A percentile compares a stretch with the other conserved stretches of the same genome.
Evolutionary conservation across 805 yeast genomes (phyloP).

Genomic region (Monosporozyma siamensis): DNA sequence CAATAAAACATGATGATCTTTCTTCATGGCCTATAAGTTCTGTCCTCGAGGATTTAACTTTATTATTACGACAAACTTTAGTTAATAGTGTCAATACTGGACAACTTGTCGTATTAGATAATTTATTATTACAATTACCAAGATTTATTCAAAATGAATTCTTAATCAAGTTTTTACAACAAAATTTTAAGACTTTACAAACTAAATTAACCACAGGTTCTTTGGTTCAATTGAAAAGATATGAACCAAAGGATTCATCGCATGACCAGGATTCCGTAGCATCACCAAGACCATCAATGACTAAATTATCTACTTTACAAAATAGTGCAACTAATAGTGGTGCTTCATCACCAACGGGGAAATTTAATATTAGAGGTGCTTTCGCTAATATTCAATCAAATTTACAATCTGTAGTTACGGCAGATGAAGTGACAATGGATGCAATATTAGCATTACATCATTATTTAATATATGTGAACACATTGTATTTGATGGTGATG

Average conservation of each 20-base stretch:
- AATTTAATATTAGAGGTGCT: conserved; percentile 28
- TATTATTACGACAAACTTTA: conserved; percentile 60
- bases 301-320: conserved; percentile 12
- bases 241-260: conserved; percentile 12
- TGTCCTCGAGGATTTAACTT: conserved; percentile 73
- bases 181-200: conserved; percentile 21
- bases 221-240: conserved; percentile 16
- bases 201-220: conserved; percentile 15
- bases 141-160: conserved; percentile 27
- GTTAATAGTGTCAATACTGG: conserved; percentile 66
- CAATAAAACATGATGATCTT: conserved; percentile 16
- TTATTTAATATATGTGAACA: conserved; percentile 62
- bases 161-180: conserved; percentile 24
- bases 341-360: conserved; percentile 6
- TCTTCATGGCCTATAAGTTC: conserved; percentile 58
- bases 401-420: conserved; percentile 26
- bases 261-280: background rate
- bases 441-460: conserved; percentile 38
- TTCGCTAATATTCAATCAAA: conserved; percentile 32
- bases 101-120: conserved; percentile 30
- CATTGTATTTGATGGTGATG: conserved; percentile 52
- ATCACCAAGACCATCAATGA: conserved; percentile 5
- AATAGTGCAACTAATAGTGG: background rate
- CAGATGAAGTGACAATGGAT: conserved; percentile 24
- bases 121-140: conserved; percentile 23